Conservation (phyloP, 805 yeast species). For the Nakazawaea peltata region DNA sequence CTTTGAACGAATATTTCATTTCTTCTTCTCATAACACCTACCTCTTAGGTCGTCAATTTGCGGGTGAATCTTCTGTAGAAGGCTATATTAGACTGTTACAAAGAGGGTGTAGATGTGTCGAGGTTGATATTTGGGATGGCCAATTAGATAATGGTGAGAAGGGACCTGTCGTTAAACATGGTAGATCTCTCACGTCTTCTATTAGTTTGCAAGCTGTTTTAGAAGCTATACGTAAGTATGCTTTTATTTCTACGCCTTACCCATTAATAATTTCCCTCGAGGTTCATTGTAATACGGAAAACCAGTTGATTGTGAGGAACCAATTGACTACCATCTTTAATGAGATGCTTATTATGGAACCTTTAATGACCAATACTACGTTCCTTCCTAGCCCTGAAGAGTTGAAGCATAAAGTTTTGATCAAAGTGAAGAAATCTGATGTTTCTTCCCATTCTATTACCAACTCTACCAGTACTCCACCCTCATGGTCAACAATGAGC, state of each 20-base stretch:
- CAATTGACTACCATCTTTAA: constrained; percentile 53
- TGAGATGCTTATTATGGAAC: constrained; percentile 39
- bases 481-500: constrained; percentile 16
- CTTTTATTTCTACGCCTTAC: constrained; percentile 78
- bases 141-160: constrained; percentile 26
- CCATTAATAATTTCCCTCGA: constrained; percentile 87
- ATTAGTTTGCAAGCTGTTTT: constrained; percentile 64
- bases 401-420: constrained; percentile 59
- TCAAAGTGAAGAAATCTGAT: constrained; percentile 65
- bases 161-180: constrained; percentile 89
- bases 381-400: constrained; percentile 66
- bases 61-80: constrained; percentile 81
- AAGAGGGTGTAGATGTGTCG: constrained; percentile 92
- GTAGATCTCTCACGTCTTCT: constrained; percentile 72
- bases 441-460: constrained; percentile 4
- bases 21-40: constrained; percentile 96
- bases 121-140: constrained; percentile 93
- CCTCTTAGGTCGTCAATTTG: constrained; percentile 79
- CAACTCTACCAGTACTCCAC: neutral
- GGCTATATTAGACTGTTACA: constrained; percentile 83
- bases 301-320: constrained; percentile 53
- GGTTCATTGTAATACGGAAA: constrained; percentile 61
- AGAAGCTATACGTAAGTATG: constrained; percentile 69
- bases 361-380: constrained; percentile 21
- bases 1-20: constrained; percentile 79